phyloP scores from a whole-genome alignment of 768 basidiomycete species.

The Lactarius deliciosus region DNA sequence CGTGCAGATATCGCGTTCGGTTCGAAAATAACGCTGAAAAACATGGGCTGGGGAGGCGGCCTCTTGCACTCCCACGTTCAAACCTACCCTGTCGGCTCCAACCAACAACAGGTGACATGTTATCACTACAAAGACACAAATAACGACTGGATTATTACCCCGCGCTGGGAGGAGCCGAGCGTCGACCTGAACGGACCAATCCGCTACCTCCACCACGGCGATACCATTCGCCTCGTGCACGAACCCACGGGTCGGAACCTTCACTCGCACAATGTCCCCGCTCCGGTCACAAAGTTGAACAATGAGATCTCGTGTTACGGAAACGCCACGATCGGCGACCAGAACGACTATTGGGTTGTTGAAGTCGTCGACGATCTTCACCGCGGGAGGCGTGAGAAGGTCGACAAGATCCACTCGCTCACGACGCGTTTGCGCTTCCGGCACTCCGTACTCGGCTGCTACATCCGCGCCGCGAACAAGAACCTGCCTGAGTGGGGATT shows the following conservation, averaged over 20 bases:
- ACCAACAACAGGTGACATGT: conserved; percentile 96
- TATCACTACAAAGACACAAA: conserved; percentile 99
- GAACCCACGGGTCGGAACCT: conserved; percentile 82
- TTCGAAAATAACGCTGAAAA: conserved; percentile 90
- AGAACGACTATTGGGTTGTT: conserved; percentile 87
- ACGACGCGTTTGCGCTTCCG: conserved; percentile 87
- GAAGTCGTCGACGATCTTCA: conserved; percentile 92
- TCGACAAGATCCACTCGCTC: conserved; percentile 78
- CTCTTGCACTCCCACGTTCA: conserved; percentile 97
- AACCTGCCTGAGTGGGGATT: conserved; percentile 97
- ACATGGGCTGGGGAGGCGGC: conserved; percentile 97
- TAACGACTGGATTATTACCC: conserved; percentile 85
- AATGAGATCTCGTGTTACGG: conserved; percentile 95
- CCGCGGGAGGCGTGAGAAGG: conserved; percentile 54
- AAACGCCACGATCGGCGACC: conserved; percentile 83
- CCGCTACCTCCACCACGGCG: conserved; percentile 70
- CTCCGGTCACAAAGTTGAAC: conserved; percentile 86
- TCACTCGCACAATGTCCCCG: conserved; percentile 86
- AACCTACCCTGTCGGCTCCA: conserved; percentile 86
- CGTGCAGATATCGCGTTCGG: conserved; percentile 79
- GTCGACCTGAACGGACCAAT: conserved; percentile 69
- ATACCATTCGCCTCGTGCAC: conserved; percentile 81
- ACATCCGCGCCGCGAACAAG: conserved; percentile 84
- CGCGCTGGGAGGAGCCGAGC: conserved; percentile 72
- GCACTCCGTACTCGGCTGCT: conserved; percentile 79